A percentile compares a stretch with the other conserved stretches of the same genome.
Evolutionary conservation across 148 eudicot species (phyloP).

Genomic region (Bassia scoparia): DNA sequence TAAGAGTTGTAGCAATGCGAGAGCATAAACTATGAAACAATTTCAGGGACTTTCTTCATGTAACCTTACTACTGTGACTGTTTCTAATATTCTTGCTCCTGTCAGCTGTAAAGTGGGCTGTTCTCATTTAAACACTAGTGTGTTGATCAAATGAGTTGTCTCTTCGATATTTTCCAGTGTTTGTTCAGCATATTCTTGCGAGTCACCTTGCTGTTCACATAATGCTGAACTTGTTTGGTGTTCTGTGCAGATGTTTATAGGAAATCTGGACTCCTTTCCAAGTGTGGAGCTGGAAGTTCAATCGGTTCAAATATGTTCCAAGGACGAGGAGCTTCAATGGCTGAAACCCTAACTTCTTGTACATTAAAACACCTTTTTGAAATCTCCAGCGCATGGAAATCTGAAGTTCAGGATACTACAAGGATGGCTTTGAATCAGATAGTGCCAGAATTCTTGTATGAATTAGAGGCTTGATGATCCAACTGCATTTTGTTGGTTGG

Average conservation of each 20-base stretch:
- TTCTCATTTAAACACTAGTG: too few species aligned
- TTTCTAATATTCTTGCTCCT: too few species aligned
- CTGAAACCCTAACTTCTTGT: constrained; percentile 15
- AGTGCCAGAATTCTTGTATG: not conserved
- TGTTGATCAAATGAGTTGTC: too few species aligned
- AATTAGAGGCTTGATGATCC: constrained; percentile 23
- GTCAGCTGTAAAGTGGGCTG: too few species aligned
- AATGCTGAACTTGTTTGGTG: not conserved
- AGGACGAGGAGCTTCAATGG: constrained; percentile 11
- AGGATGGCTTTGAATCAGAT: not conserved
- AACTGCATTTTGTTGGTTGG: constrained; percentile 11
- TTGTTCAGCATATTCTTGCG: not conserved
- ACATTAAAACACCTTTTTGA: constrained; percentile 7
- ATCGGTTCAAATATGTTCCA: constrained; percentile 1
- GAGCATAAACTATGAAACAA: too few species aligned
- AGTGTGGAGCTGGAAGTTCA: constrained; percentile 22
- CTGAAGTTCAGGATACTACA: constrained; percentile 20
- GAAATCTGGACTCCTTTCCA: constrained; percentile 21
- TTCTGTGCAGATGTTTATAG: constrained; percentile 22
- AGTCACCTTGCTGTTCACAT: not conserved
- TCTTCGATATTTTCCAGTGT: too few species aligned
- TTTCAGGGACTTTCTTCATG: too few species aligned
- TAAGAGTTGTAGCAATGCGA: too few species aligned
- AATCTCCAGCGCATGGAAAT: constrained; percentile 19
- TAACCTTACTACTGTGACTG: too few species aligned